phyloP scores from a whole-genome alignment of 495 filamentous ascomycete genomes.

The Xylaria flabelliformis region DNA sequence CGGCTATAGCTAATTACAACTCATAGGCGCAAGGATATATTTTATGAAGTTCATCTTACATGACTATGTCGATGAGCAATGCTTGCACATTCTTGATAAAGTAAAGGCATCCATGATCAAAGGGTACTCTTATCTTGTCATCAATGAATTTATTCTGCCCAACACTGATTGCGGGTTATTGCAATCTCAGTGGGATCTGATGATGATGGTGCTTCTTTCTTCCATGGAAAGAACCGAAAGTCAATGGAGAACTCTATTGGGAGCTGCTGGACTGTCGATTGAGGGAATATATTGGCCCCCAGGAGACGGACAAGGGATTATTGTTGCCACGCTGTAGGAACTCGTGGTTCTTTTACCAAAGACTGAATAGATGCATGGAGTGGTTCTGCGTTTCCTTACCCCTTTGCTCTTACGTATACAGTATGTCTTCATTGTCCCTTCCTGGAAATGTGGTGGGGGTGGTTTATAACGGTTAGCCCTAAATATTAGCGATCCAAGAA shows the following conservation, averaged over 20 bases:
- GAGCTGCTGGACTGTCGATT: constrained; percentile 46
- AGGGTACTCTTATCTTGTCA: constrained; percentile 57
- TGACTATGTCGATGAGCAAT: constrained; percentile 52
- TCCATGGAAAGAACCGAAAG: constrained; percentile 42
- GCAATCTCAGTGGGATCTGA: constrained; percentile 48
- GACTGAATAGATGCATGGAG: not conserved
- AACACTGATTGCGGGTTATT: constrained; percentile 43
- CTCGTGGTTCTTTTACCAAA: not conserved
- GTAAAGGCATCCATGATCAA: constrained; percentile 50
- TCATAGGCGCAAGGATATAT: constrained; percentile 56
- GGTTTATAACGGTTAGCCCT: not conserved
- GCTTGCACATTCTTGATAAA: constrained; percentile 51
- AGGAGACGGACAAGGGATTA: constrained; percentile 29
- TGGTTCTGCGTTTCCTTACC: no score
- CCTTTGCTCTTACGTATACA: no score
- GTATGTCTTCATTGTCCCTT: not conserved
- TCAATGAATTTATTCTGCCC: constrained; percentile 60
- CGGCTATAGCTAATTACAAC: not conserved
- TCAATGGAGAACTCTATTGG: constrained; percentile 41
- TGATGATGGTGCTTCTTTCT: constrained; percentile 42
- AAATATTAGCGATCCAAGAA: not conserved
- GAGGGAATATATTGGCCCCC: constrained; percentile 29
- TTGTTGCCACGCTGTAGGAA: constrained; percentile 21
- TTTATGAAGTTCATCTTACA: constrained; percentile 61
- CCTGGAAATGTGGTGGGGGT: not conserved